Base-by-base conservation (phyloP, 805 yeast genomes). In the Lipomyces kockii region DNA sequence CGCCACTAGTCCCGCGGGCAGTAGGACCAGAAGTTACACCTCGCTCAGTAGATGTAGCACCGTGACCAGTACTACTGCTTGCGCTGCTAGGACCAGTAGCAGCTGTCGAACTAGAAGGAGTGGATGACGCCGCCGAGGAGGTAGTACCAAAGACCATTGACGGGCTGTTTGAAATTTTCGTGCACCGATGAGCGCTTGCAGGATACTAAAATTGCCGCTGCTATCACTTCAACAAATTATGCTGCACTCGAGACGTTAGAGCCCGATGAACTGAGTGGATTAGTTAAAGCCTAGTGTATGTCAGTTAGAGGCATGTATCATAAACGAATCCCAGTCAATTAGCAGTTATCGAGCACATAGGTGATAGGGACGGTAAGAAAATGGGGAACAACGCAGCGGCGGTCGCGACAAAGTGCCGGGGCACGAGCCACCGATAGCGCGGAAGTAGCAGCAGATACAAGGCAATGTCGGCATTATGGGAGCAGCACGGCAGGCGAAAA, bases 381-480 rank as follows among this genome's bases (percentile, higher is more conserved):
- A 43, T 43, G 49, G 22, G 49, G 22, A 43, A 43, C 20, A n/a
- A 43, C 49, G 25, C 20, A n/a, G 22, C 11, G 49, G 14, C 6
- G 49, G 22, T 43, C 49, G 49, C 49, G 49, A 43, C 22, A 43
- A 17, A 17, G 20, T 43, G 49, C 2, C 22, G 22, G 59, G 46
- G 59, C 46, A 32, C 59, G 59, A 35, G 59, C 59, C 59, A 56
- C 59, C 46, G 46, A 56, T 52, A 52, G 55, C 34, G 55, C 34
- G 7, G 55, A n/a, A 49, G 25, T 22, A 25, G 34, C 6, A 22
- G 27, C 20, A 49, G 53, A 4, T 22, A 20, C 11, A 49, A 1
- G 5, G n/a, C 11, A 17, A 49, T 14, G n/a, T 4, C 3, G 55
- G n/a, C 34, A 52, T 25, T 52, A 9, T 17, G 32, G 55, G 34